Evolutionary conservation across 805 yeast species (phyloP), one percentile per base, ranked within the genome.

Genomic region (Sugiyamaella lignohabitans): DNA sequence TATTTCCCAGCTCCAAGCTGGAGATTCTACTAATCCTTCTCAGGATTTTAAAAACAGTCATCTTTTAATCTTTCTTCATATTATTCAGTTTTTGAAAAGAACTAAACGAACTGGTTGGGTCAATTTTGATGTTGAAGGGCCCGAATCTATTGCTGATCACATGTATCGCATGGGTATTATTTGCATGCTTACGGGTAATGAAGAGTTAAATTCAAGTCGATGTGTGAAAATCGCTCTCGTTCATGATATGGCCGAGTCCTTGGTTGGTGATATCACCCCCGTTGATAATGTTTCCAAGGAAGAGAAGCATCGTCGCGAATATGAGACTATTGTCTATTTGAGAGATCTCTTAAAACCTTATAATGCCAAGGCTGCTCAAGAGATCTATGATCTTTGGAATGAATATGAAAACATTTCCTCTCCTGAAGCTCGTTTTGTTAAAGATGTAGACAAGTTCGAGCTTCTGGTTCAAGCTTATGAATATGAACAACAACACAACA

Each of bases 241-340:
- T 27, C 98, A 91, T 69, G 98, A 91, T 64, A 84, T 91, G 58
- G 96, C 98, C 8, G 98, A 91, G 70, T 65, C 89, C 3, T 69
- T 91, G 23, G 98, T 91, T 11, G 98, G 98, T 27, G 98, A 91
- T 63, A 86, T 91, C 43, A 88, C 95, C 1, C 93, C 98, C 57
- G 65, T 77, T 63, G 85, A 88, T 67, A 60, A 75, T 49, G 77
- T 89, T 24, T 70, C 79, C 40, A 87, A 88, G 62, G 70, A 67
- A 14, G 98, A 91, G 62, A 91, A 91, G 64, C 93, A 85, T 63
- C 73, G 83, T 49, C 72, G 97, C 48, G 98, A 91, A 60, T 73
- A 71, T 34, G 79, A 66, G 21, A 79, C 97, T 1, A 84, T 91
- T 55, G 59, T 74, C 36, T 88, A 81, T 60, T 61, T 91, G 44